These are phyloP conservation scores for Cryptococcus wingfieldii DNA, from an alignment of 1,284 basidiomycete genomes.

Conservation along the genomic window DNA sequence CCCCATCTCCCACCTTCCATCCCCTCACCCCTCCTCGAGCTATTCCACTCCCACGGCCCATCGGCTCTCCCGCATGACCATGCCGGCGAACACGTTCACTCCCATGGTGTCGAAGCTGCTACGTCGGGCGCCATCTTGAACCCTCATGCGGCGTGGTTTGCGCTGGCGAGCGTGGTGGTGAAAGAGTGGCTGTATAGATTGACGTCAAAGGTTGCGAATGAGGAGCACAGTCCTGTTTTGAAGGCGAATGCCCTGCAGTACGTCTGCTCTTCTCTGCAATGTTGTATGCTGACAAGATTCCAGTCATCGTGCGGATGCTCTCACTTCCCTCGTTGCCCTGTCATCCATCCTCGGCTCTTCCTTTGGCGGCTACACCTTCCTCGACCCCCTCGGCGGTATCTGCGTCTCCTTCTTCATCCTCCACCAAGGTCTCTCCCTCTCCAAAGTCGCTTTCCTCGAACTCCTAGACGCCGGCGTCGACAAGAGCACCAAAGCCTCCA, in stretches of 20 bases:
- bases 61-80: slow-evolving; percentile 45
- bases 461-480: slow-evolving; percentile 81
- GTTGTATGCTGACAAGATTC: neutral
- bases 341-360: slow-evolving; percentile 81
- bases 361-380: slow-evolving; percentile 71
- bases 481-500: slow-evolving; percentile 54
- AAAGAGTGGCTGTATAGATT: slow-evolving; percentile 93
- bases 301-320: slow-evolving; percentile 92
- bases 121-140: slow-evolving; percentile 58
- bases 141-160: slow-evolving; percentile 96
- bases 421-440: slow-evolving; percentile 70
- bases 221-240: slow-evolving; percentile 84
- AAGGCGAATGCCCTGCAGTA: slow-evolving; percentile 75
- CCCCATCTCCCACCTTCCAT: slow-evolving; percentile 41
- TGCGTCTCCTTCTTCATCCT: slow-evolving; percentile 86
- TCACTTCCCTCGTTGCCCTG: slow-evolving; percentile 80
- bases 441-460: slow-evolving; percentile 71
- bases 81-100: slow-evolving; percentile 11
- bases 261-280: slow-evolving; percentile 13
- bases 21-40: slow-evolving; percentile 46
- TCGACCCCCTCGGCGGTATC: slow-evolving; percentile 91
- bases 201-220: slow-evolving; percentile 80
- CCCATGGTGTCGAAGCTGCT: slow-evolving; percentile 14
- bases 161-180: slow-evolving; percentile 67
- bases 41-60: slow-evolving; percentile 48